Conservation (phyloP, 2,329 filamentous ascomycete genomes). For the Alternaria panax region DNA sequence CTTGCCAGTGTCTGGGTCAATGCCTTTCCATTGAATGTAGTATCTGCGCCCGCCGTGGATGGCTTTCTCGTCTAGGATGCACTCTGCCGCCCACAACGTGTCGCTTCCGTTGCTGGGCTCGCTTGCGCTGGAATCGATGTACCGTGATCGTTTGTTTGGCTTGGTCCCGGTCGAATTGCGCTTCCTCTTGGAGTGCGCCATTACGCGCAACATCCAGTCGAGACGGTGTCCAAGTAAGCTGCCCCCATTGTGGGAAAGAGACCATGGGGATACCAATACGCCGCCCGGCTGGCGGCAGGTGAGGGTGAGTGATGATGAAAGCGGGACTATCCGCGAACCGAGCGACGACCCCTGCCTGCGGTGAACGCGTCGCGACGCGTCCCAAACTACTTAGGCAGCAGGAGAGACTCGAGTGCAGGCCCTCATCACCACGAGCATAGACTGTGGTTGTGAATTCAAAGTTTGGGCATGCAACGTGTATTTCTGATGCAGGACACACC, state of each 20-base stretch:
- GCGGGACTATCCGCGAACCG: conserved; percentile 1
- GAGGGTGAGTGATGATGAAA: conserved; percentile 8
- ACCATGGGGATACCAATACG: not conserved
- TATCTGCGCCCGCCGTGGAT: conserved; percentile 51
- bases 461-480: not conserved
- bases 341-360: not conserved
- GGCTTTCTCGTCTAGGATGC: conserved; percentile 25
- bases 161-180: conserved; percentile 19
- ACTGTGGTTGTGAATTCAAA: no score
- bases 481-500: not conserved
- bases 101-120: not conserved
- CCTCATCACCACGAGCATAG: not conserved
- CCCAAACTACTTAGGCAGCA: not conserved
- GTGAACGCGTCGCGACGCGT: conserved; percentile 5
- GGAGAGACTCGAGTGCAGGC: not conserved
- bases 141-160: conserved; percentile 27
- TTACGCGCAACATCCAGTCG: conserved; percentile 33
- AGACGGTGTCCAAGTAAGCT: not conserved
- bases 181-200: conserved; percentile 38
- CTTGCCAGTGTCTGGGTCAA: conserved; percentile 57
- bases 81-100: conserved; percentile 16
- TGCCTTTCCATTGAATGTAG: conserved; percentile 64
- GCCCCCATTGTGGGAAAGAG: conserved; percentile 31
- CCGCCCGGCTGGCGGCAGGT: not conserved
- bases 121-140: conserved; percentile 17